A percentile compares a stretch with the other conserved stretches of the same genome.
These are phyloP conservation scores for Citrus unshiu DNA, from an alignment of 345 rosid species.

Conservation along the genomic window DNA sequence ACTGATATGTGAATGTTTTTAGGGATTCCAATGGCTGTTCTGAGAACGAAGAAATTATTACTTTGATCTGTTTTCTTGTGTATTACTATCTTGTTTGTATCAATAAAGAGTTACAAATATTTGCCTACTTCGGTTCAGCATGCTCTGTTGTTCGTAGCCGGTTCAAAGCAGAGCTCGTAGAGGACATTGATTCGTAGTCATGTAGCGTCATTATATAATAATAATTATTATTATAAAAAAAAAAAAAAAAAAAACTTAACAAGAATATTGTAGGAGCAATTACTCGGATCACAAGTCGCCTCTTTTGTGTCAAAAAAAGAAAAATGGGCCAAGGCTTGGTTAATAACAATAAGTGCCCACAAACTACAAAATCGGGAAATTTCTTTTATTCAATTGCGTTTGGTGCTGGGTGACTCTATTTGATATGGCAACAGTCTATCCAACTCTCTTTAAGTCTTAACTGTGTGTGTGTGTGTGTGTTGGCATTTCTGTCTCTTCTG, in stretches of 20 bases:
- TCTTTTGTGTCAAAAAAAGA: neutral
- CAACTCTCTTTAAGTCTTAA: no score
- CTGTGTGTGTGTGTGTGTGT: no score
- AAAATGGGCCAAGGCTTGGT: neutral
- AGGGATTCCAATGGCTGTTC: neutral
- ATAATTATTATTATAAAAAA: no score
- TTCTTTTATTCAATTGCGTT: neutral
- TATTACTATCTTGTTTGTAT: neutral
- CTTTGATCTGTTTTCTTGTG: neutral
- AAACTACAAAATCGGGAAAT: neutral
- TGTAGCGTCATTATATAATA: neutral
- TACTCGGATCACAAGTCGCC: neutral
- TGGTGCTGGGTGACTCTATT: no score
- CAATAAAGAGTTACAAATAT: neutral
- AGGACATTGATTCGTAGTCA: neutral
- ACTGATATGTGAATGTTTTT: slow-evolving; percentile 29
- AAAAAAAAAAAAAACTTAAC: no score
- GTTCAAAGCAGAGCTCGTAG: slow-evolving; percentile 22
- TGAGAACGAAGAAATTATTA: neutral
- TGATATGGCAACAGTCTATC: no score
- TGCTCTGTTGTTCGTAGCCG: slow-evolving; percentile 31
- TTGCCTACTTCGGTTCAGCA: neutral
- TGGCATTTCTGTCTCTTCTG: no score
- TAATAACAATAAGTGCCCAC: neutral
- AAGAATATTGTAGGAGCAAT: no score